Evolutionary conservation across 2,329 filamentous ascomycete species (phyloP), one percentile per base, ranked within the genome.

Genomic region (Nigrospora osmanthi): DNA sequence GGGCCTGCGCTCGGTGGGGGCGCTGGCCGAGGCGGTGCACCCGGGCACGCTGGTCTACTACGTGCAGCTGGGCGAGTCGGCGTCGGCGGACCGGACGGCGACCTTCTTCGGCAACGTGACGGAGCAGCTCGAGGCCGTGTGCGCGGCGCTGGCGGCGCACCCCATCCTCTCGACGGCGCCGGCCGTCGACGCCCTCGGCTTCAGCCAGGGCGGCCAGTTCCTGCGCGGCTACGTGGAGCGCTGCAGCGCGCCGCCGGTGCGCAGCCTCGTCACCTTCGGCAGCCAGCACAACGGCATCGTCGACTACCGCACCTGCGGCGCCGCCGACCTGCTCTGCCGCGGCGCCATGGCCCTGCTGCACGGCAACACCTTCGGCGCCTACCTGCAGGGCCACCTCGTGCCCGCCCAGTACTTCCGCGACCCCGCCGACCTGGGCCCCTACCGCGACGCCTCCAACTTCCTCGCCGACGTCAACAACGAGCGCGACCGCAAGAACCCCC

Each of bases 381-480:
- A 85, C 55, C 87, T 93, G 6, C 93, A 97, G 72, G 73, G 71
- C 42, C 78, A 79, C 15, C 73, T 97, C 10, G 87, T 98, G 4
- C 93, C 93, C 1, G 91, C 93, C 31, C 93, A 98, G 70, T 98
- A 98, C 71, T 97, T 85, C 72, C 85, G 91, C 43, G 80, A 90
- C 52, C 78, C 78, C 49, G 60, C 68, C 46, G 69, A 89, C 60
- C 66, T 89, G 63, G 78, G 81, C 1, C 67, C 73, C 30, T 98
- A 97, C 61, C 76, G 97, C 16, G 79, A 83, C 53, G 63, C 80
- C 60, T 93, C 87, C 56, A 91, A 90, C 62, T 96, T 94, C 65
- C 72, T 98, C 10, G 93, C 91, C 11, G 91, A 97, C 60, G 84
- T 97, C 67, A 98, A 98, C 67, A 97, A 97, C 63, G 93, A 98